These are phyloP conservation scores for Pseudogymnoascus sp. DNA, from an alignment of 2,329 filamentous ascomycete species.

Conservation along the genomic window DNA sequence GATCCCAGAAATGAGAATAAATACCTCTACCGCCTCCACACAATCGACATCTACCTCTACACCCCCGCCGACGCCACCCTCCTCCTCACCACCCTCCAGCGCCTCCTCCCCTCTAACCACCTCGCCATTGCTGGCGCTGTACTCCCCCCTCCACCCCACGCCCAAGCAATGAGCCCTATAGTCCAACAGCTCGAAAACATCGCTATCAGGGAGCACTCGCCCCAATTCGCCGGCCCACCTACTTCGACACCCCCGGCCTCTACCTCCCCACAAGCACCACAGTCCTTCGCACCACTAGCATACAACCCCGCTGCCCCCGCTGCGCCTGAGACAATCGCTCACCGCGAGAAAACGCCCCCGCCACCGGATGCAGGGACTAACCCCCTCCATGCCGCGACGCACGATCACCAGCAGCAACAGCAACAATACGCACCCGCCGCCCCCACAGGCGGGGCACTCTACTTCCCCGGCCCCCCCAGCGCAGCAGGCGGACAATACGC, in stretches of 20 bases:
- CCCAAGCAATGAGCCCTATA: constrained; percentile 53
- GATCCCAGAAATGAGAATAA: constrained; percentile 66
- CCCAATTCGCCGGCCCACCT: constrained; percentile 10
- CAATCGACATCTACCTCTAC: constrained; percentile 73
- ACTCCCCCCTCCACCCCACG: constrained; percentile 36
- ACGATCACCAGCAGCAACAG: constrained; percentile 35
- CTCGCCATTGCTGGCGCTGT: constrained; percentile 60
- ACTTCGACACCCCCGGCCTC: constrained; percentile 24
- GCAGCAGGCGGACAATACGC: constrained; percentile 8
- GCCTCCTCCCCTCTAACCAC: constrained; percentile 52
- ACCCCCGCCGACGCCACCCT: constrained; percentile 61
- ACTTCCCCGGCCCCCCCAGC: constrained; percentile 34
- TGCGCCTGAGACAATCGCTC: constrained; percentile 60
- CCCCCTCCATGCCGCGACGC: constrained; percentile 47
- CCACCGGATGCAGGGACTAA: constrained; percentile 56
- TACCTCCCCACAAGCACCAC: constrained; percentile 27
- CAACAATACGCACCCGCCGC: background rate
- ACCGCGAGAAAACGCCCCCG: constrained; percentile 72
- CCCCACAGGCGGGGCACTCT: background rate
- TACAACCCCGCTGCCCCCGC: constrained; percentile 75
- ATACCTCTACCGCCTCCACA: constrained; percentile 70
- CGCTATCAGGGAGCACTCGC: constrained; percentile 48
- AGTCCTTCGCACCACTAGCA: constrained; percentile 53
- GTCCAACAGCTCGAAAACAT: constrained; percentile 66
- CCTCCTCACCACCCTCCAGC: constrained; percentile 59